phyloP scores from a whole-genome alignment of 1,284 basidiomycete genomes.

The Cerrena zonata region DNA sequence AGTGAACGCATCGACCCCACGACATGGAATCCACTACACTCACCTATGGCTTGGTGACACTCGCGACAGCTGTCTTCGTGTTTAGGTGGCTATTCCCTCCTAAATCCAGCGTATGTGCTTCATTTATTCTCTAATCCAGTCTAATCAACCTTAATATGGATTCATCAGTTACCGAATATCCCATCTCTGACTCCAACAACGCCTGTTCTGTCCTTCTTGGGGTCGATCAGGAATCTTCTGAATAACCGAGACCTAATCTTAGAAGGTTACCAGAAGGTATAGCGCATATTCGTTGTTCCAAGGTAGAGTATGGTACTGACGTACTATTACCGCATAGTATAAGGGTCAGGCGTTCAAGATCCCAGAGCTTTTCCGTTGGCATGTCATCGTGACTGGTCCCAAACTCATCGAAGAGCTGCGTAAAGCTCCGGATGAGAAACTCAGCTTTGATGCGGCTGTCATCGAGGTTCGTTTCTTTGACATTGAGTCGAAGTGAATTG shows the following conservation, averaged over 20 bases:
- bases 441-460: conserved; percentile 15
- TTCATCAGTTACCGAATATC: conserved; percentile 8
- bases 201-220: conserved; percentile 12
- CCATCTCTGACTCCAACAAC: conserved; percentile 9
- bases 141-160: background rate
- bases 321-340: conserved; percentile 8
- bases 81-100: background rate
- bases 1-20: too few species aligned
- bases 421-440: conserved; percentile 17
- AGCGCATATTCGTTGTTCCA: background rate
- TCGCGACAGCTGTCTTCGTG: background rate
- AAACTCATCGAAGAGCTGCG: conserved; percentile 19
- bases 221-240: conserved; percentile 9
- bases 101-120: background rate
- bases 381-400: conserved; percentile 15
- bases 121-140: background rate
- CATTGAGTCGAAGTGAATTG: too few species aligned
- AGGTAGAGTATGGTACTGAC: background rate
- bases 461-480: conserved; percentile 11
- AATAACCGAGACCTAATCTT: conserved; percentile 7
- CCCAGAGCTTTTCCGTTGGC: conserved; percentile 15
- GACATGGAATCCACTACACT: background rate
- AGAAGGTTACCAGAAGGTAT: conserved; percentile 16
- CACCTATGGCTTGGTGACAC: background rate
- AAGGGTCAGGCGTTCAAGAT: conserved; percentile 17